phyloP scores from a whole-genome alignment of 75 land plant species.

The Chamaecyparis obtusa region DNA sequence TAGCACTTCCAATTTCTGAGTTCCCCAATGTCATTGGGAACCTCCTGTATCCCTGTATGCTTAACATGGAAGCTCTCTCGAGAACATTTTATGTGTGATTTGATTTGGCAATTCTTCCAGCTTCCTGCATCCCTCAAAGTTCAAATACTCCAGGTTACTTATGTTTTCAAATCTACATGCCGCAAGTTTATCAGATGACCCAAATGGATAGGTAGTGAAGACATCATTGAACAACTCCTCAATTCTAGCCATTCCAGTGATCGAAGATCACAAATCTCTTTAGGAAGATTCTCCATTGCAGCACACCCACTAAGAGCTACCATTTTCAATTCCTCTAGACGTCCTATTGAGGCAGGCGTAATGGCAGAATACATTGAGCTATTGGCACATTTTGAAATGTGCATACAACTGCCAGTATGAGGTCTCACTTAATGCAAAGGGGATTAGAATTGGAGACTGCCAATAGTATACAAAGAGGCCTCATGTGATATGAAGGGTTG shows the following conservation, averaged over 20 bases:
- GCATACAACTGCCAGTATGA: no score
- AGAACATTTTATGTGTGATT: neutral
- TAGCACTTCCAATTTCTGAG: neutral
- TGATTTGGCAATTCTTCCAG: neutral
- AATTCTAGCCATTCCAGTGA: neutral
- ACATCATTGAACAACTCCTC: neutral
- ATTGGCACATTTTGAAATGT: no score
- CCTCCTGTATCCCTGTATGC: neutral
- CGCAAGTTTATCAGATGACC: neutral
- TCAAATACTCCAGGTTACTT: neutral
- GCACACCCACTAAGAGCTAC: neutral
- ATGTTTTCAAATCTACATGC: neutral
- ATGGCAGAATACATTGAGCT: no score
- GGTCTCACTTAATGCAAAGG: no score
- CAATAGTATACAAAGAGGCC: no score
- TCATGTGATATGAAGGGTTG: no score
- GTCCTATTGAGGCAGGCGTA: neutral
- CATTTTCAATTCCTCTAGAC: neutral
- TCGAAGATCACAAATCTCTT: neutral
- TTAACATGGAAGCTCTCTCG: neutral
- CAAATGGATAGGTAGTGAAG: neutral
- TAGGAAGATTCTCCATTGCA: neutral
- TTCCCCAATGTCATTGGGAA: neutral
- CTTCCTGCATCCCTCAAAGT: neutral
- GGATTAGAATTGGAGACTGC: no score